Conservation (phyloP, 2,329 filamentous ascomycete genomes). For the Metarhizium anisopliae region DNA sequence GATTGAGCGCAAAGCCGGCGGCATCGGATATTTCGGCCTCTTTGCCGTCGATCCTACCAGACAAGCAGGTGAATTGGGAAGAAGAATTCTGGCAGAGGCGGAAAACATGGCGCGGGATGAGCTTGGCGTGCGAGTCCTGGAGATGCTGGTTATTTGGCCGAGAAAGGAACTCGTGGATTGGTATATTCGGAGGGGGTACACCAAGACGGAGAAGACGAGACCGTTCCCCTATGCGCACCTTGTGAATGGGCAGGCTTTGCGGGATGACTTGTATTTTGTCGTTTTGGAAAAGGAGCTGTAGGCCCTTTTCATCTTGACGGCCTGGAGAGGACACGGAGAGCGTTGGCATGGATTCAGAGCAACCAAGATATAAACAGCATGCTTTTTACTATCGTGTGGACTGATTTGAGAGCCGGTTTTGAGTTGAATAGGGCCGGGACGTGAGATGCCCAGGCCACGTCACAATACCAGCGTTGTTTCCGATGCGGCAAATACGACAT, state of each 20-base stretch:
- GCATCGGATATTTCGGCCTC: constrained; percentile 34
- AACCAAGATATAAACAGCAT: no score
- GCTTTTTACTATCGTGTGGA: no score
- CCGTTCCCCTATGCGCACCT: constrained; percentile 33
- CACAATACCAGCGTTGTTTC: no score
- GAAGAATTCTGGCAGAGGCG: constrained; percentile 29
- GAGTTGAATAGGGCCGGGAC: no score
- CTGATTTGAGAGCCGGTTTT: no score
- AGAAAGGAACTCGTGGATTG: constrained; percentile 35
- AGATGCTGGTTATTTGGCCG: constrained; percentile 35
- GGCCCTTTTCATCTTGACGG: background rate
- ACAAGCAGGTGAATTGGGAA: constrained; percentile 36
- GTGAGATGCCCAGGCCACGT: no score
- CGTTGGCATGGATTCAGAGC: no score
- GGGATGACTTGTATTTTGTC: constrained; percentile 34
- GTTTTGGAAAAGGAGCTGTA: constrained; percentile 30
- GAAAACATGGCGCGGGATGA: constrained; percentile 26
- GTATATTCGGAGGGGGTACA: constrained; percentile 36
- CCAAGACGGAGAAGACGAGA: constrained; percentile 25
- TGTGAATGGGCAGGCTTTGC: constrained; percentile 25
- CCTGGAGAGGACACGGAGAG: background rate
- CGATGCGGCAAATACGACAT: no score
- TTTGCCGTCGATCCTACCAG: constrained; percentile 35
- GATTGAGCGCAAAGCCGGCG: constrained; percentile 19
- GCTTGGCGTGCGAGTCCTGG: constrained; percentile 26